A percentile compares a stretch with the other conserved stretches of the same genome.
phyloP scores from a whole-genome alignment of 176 grass and related monocot species.

The Canna indica region DNA sequence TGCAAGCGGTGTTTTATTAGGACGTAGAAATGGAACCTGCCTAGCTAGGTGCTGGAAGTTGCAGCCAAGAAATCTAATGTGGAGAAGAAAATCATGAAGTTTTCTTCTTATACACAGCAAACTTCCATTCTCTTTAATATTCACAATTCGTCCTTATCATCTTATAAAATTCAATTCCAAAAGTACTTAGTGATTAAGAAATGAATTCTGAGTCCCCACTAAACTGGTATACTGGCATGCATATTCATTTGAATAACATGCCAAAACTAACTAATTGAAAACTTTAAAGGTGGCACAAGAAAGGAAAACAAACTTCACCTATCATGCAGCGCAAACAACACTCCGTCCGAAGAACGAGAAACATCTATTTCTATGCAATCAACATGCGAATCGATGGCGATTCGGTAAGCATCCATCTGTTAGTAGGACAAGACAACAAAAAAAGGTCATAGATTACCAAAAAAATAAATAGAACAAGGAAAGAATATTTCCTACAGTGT shows the following conservation, averaged over 20 bases:
- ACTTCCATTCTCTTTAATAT: background rate
- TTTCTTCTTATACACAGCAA: background rate
- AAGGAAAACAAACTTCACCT: conserved; percentile 28
- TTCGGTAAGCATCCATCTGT: conserved; percentile 68
- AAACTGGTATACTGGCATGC: too few relatives aligned
- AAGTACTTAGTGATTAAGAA: too few relatives aligned
- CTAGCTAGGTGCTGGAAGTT: too few relatives aligned
- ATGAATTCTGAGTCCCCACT: too few relatives aligned
- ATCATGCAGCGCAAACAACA: conserved; percentile 67
- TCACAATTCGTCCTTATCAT: too few relatives aligned
- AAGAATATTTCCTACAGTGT: conserved; percentile 26
- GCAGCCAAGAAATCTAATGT: background rate
- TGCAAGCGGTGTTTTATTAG: too few relatives aligned
- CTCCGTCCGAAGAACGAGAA: conserved; percentile 63
- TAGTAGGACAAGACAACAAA: background rate
- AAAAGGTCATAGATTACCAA: background rate
- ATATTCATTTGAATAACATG: background rate
- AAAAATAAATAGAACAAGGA: background rate
- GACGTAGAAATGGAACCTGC: too few relatives aligned
- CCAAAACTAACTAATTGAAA: background rate
- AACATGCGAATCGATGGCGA: conserved; percentile 50
- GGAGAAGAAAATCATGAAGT: background rate
- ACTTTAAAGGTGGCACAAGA: background rate
- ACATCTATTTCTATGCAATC: conserved; percentile 90
- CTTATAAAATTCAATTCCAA: too few relatives aligned